Base-by-base conservation (phyloP, 1,284 basidiomycete species). In the Rhizoctonia solani region DNA sequence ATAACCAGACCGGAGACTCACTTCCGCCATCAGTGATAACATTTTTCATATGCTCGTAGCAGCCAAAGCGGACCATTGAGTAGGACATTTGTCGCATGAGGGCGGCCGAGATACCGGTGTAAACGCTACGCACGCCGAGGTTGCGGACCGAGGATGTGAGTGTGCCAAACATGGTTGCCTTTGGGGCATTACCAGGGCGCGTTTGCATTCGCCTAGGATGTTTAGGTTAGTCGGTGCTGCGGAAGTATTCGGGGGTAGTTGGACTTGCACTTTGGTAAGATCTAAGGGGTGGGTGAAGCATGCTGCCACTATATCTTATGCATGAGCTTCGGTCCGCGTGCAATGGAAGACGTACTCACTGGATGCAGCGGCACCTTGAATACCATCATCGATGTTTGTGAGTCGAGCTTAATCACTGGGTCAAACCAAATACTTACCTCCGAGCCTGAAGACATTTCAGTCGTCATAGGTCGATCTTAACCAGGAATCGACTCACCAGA, bases 201-300 rank as follows among this genome's bases (percentile, higher is more conserved):
- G 88, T 90, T 77, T 92, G 90, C 87, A 92, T 89, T 68, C 88
- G 88, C 68, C 89, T 90, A 8, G 46, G 69, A 41, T 70, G 32
- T 9, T 65, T 49, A 32, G 21, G n/a, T 23, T 34, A 46, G 4
- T 58, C 59, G 11, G 3, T 16, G 32, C 11, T 50, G 47, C 25
- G 27, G 63, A 32, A 52, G 8, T 44, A 23, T 47, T 39, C 5
- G 14, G 16, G 16, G 13, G 11, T 44, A 19, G 9, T 52, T 16
- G 25, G 34, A 69, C 76, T 56, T 69, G 93, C 92, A 94, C 90
- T 85, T 93, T 90, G 68, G 90, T 88, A 66, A 93, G 81, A 76
- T 95, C 92, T 53, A 94, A 78, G 30, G 92, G 92, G 79, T 95
- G 92, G 0, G 92, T 94, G 74, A 85, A 90, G 72, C 85, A 88